phyloP scores from a whole-genome alignment of 2,329 filamentous ascomycete genomes.

The Penicillium hordei region DNA sequence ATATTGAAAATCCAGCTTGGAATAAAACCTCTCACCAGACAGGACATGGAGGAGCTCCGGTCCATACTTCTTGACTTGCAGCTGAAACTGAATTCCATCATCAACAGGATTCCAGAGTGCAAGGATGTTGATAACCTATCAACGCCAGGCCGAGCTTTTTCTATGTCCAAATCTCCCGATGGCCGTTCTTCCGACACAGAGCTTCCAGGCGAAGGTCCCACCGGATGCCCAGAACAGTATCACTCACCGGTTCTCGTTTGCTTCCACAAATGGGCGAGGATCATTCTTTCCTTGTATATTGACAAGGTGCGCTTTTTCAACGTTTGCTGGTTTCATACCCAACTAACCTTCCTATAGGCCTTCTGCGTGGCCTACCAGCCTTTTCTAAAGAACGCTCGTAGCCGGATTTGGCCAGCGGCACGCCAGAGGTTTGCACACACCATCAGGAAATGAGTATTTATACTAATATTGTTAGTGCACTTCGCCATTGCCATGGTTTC shows the following conservation, averaged over 20 bases:
- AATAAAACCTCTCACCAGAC: constrained; percentile 44
- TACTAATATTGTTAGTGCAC: constrained; percentile 35
- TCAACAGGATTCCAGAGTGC: constrained; percentile 44
- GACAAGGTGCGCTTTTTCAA: constrained; percentile 39
- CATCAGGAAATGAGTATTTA: neutral
- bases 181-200: constrained; percentile 28
- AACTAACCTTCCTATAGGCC: constrained; percentile 30
- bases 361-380: constrained; percentile 51
- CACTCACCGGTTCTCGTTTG: constrained; percentile 44
- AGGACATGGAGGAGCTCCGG: constrained; percentile 47
- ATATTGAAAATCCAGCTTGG: constrained; percentile 48
- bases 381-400: constrained; percentile 50
- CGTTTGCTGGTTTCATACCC: neutral
- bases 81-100: constrained; percentile 42
- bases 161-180: constrained; percentile 32
- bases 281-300: constrained; percentile 46
- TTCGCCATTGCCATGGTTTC: constrained; percentile 50
- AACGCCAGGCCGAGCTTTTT: constrained; percentile 25
- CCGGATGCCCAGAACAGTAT: constrained; percentile 44
- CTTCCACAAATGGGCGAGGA: constrained; percentile 50
- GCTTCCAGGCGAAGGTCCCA: constrained; percentile 38
- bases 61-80: constrained; percentile 44
- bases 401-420: constrained; percentile 48
- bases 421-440: constrained; percentile 41
- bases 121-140: constrained; percentile 22